Percentiles rank a stretch among this genome's conserved stretches.
These are phyloP conservation scores for Botrytis deweyae DNA, from an alignment of 2,329 filamentous ascomycete genomes.

Conservation along the genomic window DNA sequence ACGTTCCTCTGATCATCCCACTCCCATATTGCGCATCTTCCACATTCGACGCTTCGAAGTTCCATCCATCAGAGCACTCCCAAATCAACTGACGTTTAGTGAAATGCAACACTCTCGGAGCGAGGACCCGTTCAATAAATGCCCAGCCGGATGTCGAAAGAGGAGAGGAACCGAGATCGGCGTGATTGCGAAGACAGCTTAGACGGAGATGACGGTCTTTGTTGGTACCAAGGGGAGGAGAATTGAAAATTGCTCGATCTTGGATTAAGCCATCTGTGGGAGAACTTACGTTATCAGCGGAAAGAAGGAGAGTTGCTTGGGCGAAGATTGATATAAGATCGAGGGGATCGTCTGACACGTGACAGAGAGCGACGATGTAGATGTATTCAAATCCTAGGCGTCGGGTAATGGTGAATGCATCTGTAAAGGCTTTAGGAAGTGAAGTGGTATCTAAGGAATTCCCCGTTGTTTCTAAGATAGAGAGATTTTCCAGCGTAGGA, in stretches of 20 bases:
- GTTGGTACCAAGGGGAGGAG: background rate
- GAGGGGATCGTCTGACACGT: background rate
- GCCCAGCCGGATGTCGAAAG: background rate
- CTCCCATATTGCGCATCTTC: background rate
- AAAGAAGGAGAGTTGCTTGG: background rate
- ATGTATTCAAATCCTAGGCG: background rate
- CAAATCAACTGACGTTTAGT: background rate
- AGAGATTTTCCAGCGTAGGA: background rate
- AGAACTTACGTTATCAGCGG: background rate
- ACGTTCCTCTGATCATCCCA: background rate
- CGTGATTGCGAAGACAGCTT: background rate
- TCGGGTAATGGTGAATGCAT: background rate
- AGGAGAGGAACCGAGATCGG: background rate
- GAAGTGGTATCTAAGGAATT: background rate
- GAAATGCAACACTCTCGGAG: background rate
- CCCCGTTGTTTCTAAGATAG: background rate
- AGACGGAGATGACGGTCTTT: background rate
- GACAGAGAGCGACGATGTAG: background rate
- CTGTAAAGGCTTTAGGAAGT: background rate
- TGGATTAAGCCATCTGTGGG: background rate
- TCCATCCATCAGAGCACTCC: background rate
- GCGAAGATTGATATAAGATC: background rate
- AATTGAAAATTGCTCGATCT: background rate
- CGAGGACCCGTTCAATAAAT: background rate
- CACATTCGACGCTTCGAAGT: background rate